Percentiles rank a stretch among this genome's conserved stretches.
Conservation (phyloP, 768 basidiomycete genomes). For the Termitomyces sp. region DNA sequence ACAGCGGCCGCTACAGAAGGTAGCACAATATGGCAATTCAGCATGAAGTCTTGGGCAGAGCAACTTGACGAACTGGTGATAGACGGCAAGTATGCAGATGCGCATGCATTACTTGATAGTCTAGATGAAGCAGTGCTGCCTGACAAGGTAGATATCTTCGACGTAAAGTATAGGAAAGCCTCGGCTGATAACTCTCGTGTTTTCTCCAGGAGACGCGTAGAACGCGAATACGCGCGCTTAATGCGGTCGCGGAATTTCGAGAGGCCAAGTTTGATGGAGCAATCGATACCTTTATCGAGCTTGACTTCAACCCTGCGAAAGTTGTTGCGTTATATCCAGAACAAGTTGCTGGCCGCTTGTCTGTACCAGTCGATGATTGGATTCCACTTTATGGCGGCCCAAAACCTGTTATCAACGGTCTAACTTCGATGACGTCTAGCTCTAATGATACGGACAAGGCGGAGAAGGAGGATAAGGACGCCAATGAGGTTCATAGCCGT, state of each 20-base stretch:
- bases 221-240: constrained; percentile 59
- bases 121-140: constrained; percentile 53
- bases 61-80: constrained; percentile 82
- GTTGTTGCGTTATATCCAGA: constrained; percentile 88
- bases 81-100: constrained; percentile 66
- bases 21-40: constrained; percentile 70
- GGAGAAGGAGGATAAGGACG: constrained; percentile 11
- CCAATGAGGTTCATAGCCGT: constrained; percentile 14
- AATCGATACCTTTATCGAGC: constrained; percentile 80
- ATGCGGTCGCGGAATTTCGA: constrained; percentile 76
- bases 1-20: constrained; percentile 61
- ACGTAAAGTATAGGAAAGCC: background rate
- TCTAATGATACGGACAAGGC: constrained; percentile 16
- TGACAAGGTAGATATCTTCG: constrained; percentile 49
- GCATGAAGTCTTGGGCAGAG: constrained; percentile 67
- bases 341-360: constrained; percentile 70
- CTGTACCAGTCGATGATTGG: constrained; percentile 66
- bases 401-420: constrained; percentile 21
- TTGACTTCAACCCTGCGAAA: constrained; percentile 90
- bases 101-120: constrained; percentile 69
- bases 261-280: constrained; percentile 66
- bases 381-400: constrained; percentile 83
- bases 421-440: constrained; percentile 19
- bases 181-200: background rate
- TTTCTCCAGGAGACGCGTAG: constrained; percentile 46